Evolutionary conservation across 768 basidiomycete species (phyloP).

Genomic region (Kwoniella bestiolae): DNA sequence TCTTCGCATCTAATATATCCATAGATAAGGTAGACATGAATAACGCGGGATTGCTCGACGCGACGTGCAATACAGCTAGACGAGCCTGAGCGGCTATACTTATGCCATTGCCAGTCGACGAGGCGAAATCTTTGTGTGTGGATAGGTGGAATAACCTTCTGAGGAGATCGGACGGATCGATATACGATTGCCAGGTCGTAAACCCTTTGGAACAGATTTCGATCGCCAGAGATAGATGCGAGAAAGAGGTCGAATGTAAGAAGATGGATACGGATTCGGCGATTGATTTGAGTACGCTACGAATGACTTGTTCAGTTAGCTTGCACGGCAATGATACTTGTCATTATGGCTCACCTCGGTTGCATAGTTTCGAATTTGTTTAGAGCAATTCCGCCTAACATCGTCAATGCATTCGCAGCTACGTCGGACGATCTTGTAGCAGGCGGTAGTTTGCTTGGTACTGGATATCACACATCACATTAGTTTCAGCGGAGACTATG

Average conservation of each 20-base stretch:
- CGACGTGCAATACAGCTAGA: conserved; percentile 80
- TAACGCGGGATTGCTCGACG: conserved; percentile 76
- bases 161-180: conserved; percentile 85
- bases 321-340: neutral
- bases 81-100: conserved; percentile 80
- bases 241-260: conserved; percentile 68
- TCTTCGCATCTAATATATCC: conserved; percentile 76
- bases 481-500: no score
- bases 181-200: conserved; percentile 89
- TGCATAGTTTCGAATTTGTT: conserved; percentile 79
- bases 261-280: conserved; percentile 80
- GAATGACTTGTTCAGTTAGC: neutral
- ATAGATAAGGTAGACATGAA: conserved; percentile 93
- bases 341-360: conserved; percentile 63
- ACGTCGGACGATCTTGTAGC: conserved; percentile 64
- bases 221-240: conserved; percentile 73
- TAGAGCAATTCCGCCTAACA: conserved; percentile 80
- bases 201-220: conserved; percentile 92
- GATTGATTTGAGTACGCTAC: conserved; percentile 77
- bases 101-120: conserved; percentile 58
- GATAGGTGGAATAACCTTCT: conserved; percentile 81
- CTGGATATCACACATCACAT: neutral
- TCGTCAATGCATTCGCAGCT: conserved; percentile 73
- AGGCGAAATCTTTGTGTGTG: conserved; percentile 59
- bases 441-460: conserved; percentile 63